Percentiles rank a stretch among this genome's conserved stretches.
Evolutionary conservation across 768 basidiomycete genomes (phyloP).

Genomic region (Leucocoprinus leucothites): DNA sequence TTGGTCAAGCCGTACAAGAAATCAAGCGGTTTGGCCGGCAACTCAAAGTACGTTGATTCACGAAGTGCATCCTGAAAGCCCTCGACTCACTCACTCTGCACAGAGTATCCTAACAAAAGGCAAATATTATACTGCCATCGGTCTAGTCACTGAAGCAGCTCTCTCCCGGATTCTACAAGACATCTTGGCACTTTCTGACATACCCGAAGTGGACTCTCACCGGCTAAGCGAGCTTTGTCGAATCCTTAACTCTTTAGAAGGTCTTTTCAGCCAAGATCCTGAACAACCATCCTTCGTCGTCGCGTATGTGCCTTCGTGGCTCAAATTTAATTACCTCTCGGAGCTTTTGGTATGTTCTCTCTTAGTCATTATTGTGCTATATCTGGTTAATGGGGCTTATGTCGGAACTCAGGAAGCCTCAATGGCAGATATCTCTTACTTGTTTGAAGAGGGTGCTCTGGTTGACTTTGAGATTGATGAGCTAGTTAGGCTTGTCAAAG

Average conservation of each 20-base stretch:
- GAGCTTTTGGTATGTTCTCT: slow-evolving; percentile 75
- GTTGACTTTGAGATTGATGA: slow-evolving; percentile 89
- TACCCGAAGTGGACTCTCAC: slow-evolving; percentile 85
- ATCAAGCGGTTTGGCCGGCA: slow-evolving; percentile 61
- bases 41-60: slow-evolving; percentile 60
- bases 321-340: slow-evolving; percentile 92
- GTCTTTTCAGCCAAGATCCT: slow-evolving; percentile 68
- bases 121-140: slow-evolving; percentile 71
- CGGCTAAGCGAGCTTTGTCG: slow-evolving; percentile 79
- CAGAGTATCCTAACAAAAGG: slow-evolving; percentile 69
- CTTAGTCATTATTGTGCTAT: not conserved
- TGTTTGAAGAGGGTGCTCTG: slow-evolving; percentile 87
- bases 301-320: slow-evolving; percentile 87
- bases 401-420: slow-evolving; percentile 74
- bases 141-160: slow-evolving; percentile 64
- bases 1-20: slow-evolving; percentile 59
- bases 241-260: slow-evolving; percentile 76
- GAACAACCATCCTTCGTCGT: slow-evolving; percentile 73
- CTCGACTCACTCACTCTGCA: not conserved
- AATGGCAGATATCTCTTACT: slow-evolving; percentile 86
- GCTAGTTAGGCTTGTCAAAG: slow-evolving; percentile 74
- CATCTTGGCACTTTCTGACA: slow-evolving; percentile 77
- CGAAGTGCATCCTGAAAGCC: not conserved
- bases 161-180: slow-evolving; percentile 67
- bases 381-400: not conserved